A percentile compares a stretch with the other conserved stretches of the same genome.
Evolutionary conservation across 805 yeast species (phyloP).

Genomic region (Teunomyces lycoperdinae): DNA sequence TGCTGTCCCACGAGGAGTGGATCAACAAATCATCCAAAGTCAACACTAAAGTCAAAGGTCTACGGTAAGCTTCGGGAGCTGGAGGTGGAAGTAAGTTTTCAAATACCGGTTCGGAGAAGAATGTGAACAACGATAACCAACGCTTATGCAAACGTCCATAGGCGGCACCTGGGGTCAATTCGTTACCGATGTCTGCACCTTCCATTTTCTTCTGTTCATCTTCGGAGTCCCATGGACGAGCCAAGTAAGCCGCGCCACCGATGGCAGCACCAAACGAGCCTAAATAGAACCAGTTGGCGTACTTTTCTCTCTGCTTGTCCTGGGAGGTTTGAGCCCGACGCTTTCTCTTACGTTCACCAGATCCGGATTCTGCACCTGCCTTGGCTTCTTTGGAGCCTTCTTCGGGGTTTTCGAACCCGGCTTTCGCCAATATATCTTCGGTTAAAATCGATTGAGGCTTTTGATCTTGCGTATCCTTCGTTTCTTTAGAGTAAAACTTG

Average conservation of each 20-base stretch:
- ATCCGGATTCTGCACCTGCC: slow-evolving; percentile 11
- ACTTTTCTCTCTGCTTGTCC: slow-evolving; percentile 78
- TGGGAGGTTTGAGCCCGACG: slow-evolving; percentile 55
- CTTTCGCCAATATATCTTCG: slow-evolving; percentile 78
- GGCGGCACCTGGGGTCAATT: slow-evolving; percentile 63
- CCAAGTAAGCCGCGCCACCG: slow-evolving; percentile 61
- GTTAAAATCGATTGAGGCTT: slow-evolving; percentile 46
- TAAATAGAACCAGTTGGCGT: slow-evolving; percentile 72
- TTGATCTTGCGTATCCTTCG: neutral
- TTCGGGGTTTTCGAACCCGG: slow-evolving; percentile 64
- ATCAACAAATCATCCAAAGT: slow-evolving; percentile 86
- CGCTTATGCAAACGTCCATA: slow-evolving; percentile 71
- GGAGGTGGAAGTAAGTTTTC: slow-evolving; percentile 94
- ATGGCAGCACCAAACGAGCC: slow-evolving; percentile 51
- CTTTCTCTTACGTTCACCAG: slow-evolving; percentile 22
- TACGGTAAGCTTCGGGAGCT: slow-evolving; percentile 83
- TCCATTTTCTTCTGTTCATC: slow-evolving; percentile 59
- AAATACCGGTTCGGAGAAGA: slow-evolving; percentile 90
- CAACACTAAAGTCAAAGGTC: slow-evolving; percentile 87
- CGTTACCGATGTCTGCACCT: slow-evolving; percentile 56
- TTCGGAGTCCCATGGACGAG: slow-evolving; percentile 81
- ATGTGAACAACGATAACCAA: slow-evolving; percentile 68
- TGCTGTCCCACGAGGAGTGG: slow-evolving; percentile 88
- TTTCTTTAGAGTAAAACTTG: neutral
- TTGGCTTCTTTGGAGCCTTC: slow-evolving; percentile 13